Evolutionary conservation across 805 yeast species (phyloP).

Genomic region (Sugiyamaella valdiviana): DNA sequence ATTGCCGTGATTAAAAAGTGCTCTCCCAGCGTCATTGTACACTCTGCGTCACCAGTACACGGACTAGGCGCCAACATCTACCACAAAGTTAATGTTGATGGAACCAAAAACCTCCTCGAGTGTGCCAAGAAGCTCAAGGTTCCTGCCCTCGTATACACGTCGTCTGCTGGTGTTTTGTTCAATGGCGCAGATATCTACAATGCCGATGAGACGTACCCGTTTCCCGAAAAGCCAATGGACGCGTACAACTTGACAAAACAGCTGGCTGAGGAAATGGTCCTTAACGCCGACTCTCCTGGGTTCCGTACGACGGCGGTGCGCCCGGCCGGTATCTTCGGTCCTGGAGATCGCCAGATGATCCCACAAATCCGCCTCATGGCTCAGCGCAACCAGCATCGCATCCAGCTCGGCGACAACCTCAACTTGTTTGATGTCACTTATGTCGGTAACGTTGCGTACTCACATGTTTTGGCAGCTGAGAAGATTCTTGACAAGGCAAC

Average conservation of each 20-base stretch:
- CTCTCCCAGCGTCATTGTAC: slow-evolving; percentile 73
- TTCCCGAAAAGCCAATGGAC: slow-evolving; percentile 89
- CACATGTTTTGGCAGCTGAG: slow-evolving; percentile 89
- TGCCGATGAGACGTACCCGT: slow-evolving; percentile 93
- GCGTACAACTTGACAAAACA: slow-evolving; percentile 95
- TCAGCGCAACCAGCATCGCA: slow-evolving; percentile 75
- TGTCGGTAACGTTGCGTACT: slow-evolving; percentile 97
- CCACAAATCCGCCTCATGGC: slow-evolving; percentile 88
- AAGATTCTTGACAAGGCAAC: slow-evolving; percentile 47
- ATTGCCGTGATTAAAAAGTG: slow-evolving; percentile 51
- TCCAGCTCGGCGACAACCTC: slow-evolving; percentile 91
- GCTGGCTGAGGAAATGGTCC: slow-evolving; percentile 75
- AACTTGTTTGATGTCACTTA: slow-evolving; percentile 95
- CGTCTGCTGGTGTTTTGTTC: slow-evolving; percentile 95
- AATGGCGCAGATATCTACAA: slow-evolving; percentile 89
- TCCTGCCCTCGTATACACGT: slow-evolving; percentile 77
- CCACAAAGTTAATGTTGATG: slow-evolving; percentile 83
- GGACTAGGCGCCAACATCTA: slow-evolving; percentile 78
- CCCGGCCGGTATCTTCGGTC: slow-evolving; percentile 98
- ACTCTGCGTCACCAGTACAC: slow-evolving; percentile 95
- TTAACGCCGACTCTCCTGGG: slow-evolving; percentile 58
- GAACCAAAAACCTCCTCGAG: slow-evolving; percentile 68
- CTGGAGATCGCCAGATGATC: slow-evolving; percentile 94
- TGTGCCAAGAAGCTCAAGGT: slow-evolving; percentile 48
- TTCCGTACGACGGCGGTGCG: slow-evolving; percentile 80